These are phyloP conservation scores for Apophysomyces elegans DNA, from an alignment of 371 early-diverging fungal species.

Conservation along the genomic window DNA sequence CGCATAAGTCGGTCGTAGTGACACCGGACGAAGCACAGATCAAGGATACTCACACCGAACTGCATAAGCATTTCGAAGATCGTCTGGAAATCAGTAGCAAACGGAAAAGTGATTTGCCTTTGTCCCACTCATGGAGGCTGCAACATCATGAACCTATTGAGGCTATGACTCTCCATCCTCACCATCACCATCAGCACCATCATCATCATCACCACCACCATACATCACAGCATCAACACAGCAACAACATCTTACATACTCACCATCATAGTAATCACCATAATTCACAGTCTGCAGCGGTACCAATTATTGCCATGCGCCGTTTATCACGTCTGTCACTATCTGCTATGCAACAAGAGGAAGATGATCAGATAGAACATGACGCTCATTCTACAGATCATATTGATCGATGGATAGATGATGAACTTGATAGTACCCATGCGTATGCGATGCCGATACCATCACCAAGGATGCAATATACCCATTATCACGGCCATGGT, in stretches of 20 bases:
- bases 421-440: background rate
- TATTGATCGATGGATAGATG: background rate
- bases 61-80: slow-evolving; percentile 4
- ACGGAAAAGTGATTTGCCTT: background rate
- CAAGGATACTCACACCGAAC: background rate
- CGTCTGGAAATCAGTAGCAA: background rate
- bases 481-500: slow-evolving; percentile 35
- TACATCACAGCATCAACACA: too few species aligned
- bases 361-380: slow-evolving; percentile 14
- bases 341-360: slow-evolving; percentile 45
- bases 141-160: slow-evolving; percentile 1
- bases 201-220: slow-evolving; percentile 13
- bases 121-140: background rate
- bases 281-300: background rate
- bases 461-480: slow-evolving; percentile 46
- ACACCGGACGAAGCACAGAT: slow-evolving; percentile 6
- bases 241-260: too few species aligned
- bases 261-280: slow-evolving; percentile 4
- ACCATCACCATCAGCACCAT: slow-evolving; percentile 10
- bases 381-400: background rate
- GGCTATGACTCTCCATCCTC: background rate
- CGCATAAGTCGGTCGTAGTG: slow-evolving; percentile 3
- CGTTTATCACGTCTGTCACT: slow-evolving; percentile 45
- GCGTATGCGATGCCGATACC: slow-evolving; percentile 34
- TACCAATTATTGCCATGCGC: slow-evolving; percentile 25